Conservation (phyloP, 139 green algal species). For the Chlamydomonas sphaeroides region DNA sequence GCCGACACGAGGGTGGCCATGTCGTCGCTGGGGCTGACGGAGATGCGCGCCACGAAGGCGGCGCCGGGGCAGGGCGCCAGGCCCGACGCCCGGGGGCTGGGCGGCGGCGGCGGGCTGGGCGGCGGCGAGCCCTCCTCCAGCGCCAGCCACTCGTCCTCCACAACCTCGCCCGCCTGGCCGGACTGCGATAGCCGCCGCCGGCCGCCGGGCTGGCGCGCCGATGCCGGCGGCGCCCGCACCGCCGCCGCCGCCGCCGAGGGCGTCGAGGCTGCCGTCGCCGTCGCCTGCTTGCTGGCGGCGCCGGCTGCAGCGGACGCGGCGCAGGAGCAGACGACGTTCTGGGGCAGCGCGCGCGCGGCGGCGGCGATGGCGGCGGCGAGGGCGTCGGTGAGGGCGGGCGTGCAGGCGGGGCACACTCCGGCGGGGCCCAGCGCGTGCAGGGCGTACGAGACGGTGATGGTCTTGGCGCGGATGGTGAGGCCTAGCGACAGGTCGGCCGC, state of each 20-base stretch:
- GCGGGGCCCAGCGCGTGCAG: neutral
- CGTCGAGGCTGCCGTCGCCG: too few species aligned
- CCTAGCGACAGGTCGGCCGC: neutral
- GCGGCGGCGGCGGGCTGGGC: too few species aligned
- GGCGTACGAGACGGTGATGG: conserved; percentile 10
- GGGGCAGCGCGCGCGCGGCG: neutral
- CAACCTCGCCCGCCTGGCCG: too few species aligned
- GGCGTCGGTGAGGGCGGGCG: neutral
- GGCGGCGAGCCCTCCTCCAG: too few species aligned
- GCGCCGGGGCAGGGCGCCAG: neutral
- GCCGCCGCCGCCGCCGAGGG: too few species aligned
- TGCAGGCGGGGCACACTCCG: conserved; percentile 2
- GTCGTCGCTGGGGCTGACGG: conserved; percentile 3
- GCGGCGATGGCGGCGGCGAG: neutral
- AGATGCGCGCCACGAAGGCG: conserved; percentile 2
- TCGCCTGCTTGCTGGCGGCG: too few species aligned
- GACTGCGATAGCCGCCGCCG: too few species aligned
- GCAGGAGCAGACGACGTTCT: neutral
- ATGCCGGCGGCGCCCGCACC: too few species aligned
- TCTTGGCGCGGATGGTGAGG: neutral
- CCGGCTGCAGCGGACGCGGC: too few species aligned
- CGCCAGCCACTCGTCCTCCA: too few species aligned
- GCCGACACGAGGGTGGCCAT: neutral
- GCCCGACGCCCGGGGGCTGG: too few species aligned
- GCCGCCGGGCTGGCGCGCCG: too few species aligned